These are phyloP conservation scores for Acacia crassicarpa DNA, from an alignment of 306 rosid species.

Conservation along the genomic window DNA sequence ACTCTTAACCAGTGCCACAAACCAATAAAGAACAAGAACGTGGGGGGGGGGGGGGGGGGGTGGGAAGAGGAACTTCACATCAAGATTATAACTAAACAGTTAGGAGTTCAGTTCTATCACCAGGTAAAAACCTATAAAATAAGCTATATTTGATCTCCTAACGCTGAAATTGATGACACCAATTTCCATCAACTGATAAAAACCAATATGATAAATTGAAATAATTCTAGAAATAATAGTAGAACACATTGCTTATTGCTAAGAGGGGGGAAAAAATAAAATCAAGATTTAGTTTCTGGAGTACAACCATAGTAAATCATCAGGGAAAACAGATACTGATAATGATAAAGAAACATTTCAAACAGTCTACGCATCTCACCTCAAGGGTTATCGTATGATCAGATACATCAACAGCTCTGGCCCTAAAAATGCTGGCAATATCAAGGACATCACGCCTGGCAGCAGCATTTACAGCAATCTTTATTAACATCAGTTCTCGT, in stretches of 20 bases:
- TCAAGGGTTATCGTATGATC: conserved; percentile 83
- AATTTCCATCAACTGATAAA: not conserved
- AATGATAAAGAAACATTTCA: conserved; percentile 6
- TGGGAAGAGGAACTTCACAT: conserved; percentile 7
- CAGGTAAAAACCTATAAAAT: not conserved
- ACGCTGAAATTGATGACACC: conserved; percentile 9
- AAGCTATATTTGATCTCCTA: not conserved
- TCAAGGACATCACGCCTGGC: conserved; percentile 87
- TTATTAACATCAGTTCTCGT: conserved; percentile 81
- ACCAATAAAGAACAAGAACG: not conserved
- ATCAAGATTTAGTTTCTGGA: too few relatives aligned
- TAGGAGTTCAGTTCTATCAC: not conserved
- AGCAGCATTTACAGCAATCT: conserved; percentile 78
- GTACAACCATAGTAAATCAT: not conserved
- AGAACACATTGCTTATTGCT: not conserved
- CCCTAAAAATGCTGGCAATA: conserved; percentile 84
- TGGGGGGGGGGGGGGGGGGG: too few relatives aligned
- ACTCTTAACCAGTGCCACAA: not conserved
- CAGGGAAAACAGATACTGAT: not conserved
- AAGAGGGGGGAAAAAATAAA: not conserved
- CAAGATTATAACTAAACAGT: conserved; percentile 17
- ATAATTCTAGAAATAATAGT: not conserved
- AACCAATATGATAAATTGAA: conserved; percentile 10
- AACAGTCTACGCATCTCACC: conserved; percentile 46
- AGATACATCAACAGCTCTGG: conserved; percentile 80